Evolutionary conservation across 2,329 filamentous ascomycete species (phyloP).

Genomic region (Rhynchosporium graminicola): DNA sequence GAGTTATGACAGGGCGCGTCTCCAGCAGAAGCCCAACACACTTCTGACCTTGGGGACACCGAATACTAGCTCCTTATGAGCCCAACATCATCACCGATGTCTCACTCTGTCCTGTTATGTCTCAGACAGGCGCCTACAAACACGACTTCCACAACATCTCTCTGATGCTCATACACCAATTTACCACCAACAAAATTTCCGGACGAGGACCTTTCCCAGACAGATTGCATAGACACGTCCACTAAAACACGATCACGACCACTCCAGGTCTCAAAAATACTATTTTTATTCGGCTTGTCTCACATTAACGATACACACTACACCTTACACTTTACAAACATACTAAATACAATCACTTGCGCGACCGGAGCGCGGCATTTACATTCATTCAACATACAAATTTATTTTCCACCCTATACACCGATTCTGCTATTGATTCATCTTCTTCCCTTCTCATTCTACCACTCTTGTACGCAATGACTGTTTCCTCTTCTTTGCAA

Average conservation of each 20-base stretch:
- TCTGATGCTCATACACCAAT: neutral
- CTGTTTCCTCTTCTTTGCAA: neutral
- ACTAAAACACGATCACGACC: constrained; percentile 3
- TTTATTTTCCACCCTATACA: neutral
- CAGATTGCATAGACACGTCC: constrained; percentile 14
- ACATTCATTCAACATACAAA: constrained; percentile 16
- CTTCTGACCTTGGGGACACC: constrained; percentile 42
- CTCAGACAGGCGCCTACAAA: constrained; percentile 29
- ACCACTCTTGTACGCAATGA: too few relatives aligned
- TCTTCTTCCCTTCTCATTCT: neutral
- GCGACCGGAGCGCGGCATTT: constrained; percentile 31
- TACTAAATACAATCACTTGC: constrained; percentile 20
- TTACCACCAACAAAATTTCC: constrained; percentile 15
- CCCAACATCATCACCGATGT: constrained; percentile 21
- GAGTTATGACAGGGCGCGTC: constrained; percentile 43
- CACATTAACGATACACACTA: constrained; percentile 17
- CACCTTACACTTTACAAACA: constrained; percentile 1
- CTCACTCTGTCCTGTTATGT: constrained; percentile 25
- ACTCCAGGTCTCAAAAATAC: constrained; percentile 16
- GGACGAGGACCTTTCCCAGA: constrained; percentile 22
- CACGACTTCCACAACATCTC: constrained; percentile 20
- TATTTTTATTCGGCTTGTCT: neutral
- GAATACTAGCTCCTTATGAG: constrained; percentile 36
- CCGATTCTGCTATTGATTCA: neutral
- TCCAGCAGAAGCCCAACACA: constrained; percentile 38